phyloP scores from a whole-genome alignment of 768 basidiomycete species.

The Russula vinacea region DNA sequence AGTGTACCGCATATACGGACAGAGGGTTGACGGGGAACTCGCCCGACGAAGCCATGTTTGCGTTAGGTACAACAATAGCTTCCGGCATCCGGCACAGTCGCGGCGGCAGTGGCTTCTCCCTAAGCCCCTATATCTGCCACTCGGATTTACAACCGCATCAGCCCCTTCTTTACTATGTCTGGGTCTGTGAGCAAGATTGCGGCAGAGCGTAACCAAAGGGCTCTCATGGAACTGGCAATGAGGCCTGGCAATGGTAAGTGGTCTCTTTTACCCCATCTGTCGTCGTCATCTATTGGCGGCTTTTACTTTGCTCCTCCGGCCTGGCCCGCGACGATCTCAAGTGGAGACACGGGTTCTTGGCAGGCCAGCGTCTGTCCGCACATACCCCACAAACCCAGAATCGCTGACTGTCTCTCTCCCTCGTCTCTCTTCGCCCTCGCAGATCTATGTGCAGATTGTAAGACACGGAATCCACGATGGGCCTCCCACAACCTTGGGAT shows the following conservation, averaged over 20 bases:
- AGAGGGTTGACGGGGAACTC: conserved; percentile 8
- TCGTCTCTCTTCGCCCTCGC: conserved; percentile 4
- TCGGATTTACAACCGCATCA: not conserved
- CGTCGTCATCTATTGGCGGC: not conserved
- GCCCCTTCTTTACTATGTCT: conserved; percentile 18
- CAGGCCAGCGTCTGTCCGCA: not conserved
- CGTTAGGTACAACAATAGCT: not conserved
- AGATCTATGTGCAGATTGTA: conserved; percentile 94
- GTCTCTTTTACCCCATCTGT: not conserved
- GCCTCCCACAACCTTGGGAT: conserved; percentile 85
- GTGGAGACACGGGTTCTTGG: conserved; percentile 4
- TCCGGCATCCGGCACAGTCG: not conserved
- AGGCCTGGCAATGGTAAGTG: conserved; percentile 26
- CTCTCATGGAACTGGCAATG: conserved; percentile 23
- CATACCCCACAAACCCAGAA: not conserved
- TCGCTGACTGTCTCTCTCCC: conserved; percentile 13
- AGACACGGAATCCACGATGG: conserved; percentile 84
- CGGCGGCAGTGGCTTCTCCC: not conserved
- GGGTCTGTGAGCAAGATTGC: conserved; percentile 19
- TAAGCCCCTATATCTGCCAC: not conserved
- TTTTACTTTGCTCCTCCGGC: not conserved
- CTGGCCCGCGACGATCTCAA: not conserved
- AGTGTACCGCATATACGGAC: conserved; percentile 36
- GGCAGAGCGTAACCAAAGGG: conserved; percentile 28
- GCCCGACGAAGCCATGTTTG: not conserved